Evolutionary conservation across 1,284 basidiomycete genomes (phyloP).

Genomic region (Cystobasidium slooffiae): DNA sequence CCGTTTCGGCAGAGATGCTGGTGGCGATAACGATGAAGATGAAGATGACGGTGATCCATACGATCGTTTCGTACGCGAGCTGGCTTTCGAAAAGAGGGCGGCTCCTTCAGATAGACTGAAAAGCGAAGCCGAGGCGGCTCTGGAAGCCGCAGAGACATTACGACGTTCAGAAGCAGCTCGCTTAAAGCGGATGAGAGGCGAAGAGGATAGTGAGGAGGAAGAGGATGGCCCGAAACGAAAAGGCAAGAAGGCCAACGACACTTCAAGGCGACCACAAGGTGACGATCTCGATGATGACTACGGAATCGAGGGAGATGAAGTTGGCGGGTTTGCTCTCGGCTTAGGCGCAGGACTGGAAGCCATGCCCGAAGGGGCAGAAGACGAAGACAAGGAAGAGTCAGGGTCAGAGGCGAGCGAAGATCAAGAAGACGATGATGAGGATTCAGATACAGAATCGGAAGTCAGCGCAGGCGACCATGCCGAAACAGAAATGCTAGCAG

Average conservation of each 20-base stretch:
- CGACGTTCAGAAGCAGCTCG: conserved; percentile 83
- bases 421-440: conserved; percentile 51
- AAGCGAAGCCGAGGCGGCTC: conserved; percentile 89
- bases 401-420: conserved; percentile 62
- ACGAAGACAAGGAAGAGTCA: conserved; percentile 65
- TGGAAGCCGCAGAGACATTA: conserved; percentile 83
- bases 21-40: not conserved
- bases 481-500: conserved; percentile 48
- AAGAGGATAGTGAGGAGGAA: conserved; percentile 56
- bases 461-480: conserved; percentile 59
- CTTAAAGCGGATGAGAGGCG: conserved; percentile 73
- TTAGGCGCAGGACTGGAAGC: conserved; percentile 43
- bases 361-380: not conserved
- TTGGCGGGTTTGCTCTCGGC: conserved; percentile 57
- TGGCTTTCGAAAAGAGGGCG: conserved; percentile 90
- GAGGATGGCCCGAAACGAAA: conserved; percentile 59
- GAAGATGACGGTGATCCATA: conserved; percentile 61
- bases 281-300: conserved; percentile 97
- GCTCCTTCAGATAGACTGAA: conserved; percentile 95
- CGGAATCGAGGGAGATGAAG: conserved; percentile 61
- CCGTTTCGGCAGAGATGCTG: conserved; percentile 1
- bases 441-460: conserved; percentile 58
- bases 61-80: conserved; percentile 86
- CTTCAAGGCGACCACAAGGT: conserved; percentile 58
- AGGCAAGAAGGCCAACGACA: conserved; percentile 57